Evolutionary conservation across 2,329 filamentous ascomycete genomes (phyloP), one percentile per base, ranked within the genome.

Genomic region (Aspergillus viridinutans): DNA sequence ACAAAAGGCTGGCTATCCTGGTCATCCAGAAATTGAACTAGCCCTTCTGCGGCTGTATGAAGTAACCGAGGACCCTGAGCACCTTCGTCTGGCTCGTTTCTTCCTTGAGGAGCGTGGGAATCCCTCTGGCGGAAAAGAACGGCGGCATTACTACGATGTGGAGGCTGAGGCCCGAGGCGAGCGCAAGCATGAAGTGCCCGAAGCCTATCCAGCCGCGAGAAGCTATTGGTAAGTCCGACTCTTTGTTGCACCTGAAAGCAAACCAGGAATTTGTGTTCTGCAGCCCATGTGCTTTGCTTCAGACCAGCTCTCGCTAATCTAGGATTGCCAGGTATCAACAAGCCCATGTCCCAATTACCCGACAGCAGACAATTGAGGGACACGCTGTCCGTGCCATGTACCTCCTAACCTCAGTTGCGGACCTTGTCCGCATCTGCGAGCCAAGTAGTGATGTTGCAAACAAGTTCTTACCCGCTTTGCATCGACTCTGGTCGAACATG

Each of bases 361-460:
- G 84, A 50, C 83, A 86, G 64, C 58, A 75, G 32, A 78, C 78
- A 0, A 76, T 86, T 48, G 80, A 86, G 61, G 85, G 84, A 0
- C 84, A 87, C 59, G 77, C 81, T 0, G 84, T 87, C 3, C 75
- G 85, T 29, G 83, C 81, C 0, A 80, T 85, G 76, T 87, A 87
- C 64, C 76, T 87, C 1, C 74, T 85, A 6, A 85, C 81, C 3
- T 83, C 80, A 0, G 81, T 81, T 0, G 80, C 85, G 0, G 84
- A 87, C 63, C 67, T 86, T 4, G 65, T 81, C 0, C 76, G 74
- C 57, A 67, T 4, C 57, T 61, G 17, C 56, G 68, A 49, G 64
- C 65, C 17, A 53, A 59, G 5, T 61, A 45, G 42, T 45, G 42
- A 45, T 10, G 42, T 45, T 23, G 42, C 66, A 50, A 38, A 64